A percentile compares a stretch with the other conserved stretches of the same genome.
phyloP scores from a whole-genome alignment of 2,329 filamentous ascomycete species.

The Sarocladium strictum region DNA sequence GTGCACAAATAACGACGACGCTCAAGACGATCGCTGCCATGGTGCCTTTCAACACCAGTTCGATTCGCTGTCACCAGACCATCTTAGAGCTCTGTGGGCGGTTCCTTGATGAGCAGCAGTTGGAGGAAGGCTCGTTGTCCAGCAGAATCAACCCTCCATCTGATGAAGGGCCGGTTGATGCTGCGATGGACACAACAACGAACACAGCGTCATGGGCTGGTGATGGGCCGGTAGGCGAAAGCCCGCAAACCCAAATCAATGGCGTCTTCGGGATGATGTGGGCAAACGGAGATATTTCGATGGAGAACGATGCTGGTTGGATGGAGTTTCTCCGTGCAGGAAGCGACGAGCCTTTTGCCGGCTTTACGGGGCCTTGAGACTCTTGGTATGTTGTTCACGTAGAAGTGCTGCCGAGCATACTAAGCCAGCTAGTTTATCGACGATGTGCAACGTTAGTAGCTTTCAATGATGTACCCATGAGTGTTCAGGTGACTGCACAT shows the following conservation, averaged over 20 bases:
- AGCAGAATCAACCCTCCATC: neutral
- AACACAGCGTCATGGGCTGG: constrained; percentile 10
- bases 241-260: constrained; percentile 36
- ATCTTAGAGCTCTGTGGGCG: constrained; percentile 34
- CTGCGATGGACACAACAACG: neutral
- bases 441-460: too few species aligned
- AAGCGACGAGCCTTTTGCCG: constrained; percentile 12
- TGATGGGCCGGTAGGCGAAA: constrained; percentile 26
- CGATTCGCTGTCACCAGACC: constrained; percentile 33
- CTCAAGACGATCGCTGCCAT: constrained; percentile 31
- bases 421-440: too few species aligned
- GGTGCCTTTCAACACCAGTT: constrained; percentile 31
- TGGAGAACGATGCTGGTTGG: constrained; percentile 30
- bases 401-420: too few species aligned
- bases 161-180: neutral
- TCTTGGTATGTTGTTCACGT: too few species aligned
- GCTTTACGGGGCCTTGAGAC: neutral
- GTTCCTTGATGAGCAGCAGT: constrained; percentile 21
- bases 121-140: constrained; percentile 5
- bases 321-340: constrained; percentile 26
- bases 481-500: too few species aligned
- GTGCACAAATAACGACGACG: constrained; percentile 31
- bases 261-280: constrained; percentile 40
- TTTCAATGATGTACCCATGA: too few species aligned
- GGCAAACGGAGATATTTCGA: constrained; percentile 34